Base-by-base conservation (phyloP, 2,329 filamentous ascomycete genomes). In the Colletotrichum karsti region DNA sequence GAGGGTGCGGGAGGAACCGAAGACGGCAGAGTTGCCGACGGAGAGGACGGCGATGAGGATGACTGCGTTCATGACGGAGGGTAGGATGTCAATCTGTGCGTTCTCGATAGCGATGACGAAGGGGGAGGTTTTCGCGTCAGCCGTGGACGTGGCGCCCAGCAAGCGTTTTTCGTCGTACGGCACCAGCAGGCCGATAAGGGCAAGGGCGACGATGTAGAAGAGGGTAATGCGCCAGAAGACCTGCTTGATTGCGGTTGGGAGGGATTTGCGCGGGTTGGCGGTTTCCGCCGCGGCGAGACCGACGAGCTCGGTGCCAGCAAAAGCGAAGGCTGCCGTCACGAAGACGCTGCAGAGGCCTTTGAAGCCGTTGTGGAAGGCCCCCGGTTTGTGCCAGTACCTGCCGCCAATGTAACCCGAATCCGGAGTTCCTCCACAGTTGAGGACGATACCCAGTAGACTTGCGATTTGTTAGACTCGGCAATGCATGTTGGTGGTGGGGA, bases 201-300 rank as follows among this genome's bases (percentile, higher is more conserved):
- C 89, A 10, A 98, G 86, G 1, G 93, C 92, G 35, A 97, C 90
- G 55, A 98, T 86, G 81, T 97, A 98, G 83, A 98, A 98, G 63
- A 97, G 85, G 4, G 90, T 90, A 75, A 97, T 97, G 74, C 95
- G 91, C 94, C 95, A 98, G 79, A 97, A 97, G 22, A 97, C 94
- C 78, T 97, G 94, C 81, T 97, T 97, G 74, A 97, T 90, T 12
- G 95, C 95, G 0, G 90, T 94, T 0, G 95, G 95, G 1, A 98
- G 85, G 1, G 92, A 93, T 76, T 96, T 93, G 65, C 91, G 87
- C 3, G 92, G 92, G 74, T 94, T 93, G n/a, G 87, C 89, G 1
- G 92, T 92, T 77, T 95, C 92, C 33, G 92, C 92, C 2, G 92
- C 92, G 4, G 92, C 92, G 13, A 95, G 87, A 59, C 92, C 92